Base-by-base conservation (phyloP, 2,329 filamentous ascomycete species). In the Sporothrix protearum region DNA sequence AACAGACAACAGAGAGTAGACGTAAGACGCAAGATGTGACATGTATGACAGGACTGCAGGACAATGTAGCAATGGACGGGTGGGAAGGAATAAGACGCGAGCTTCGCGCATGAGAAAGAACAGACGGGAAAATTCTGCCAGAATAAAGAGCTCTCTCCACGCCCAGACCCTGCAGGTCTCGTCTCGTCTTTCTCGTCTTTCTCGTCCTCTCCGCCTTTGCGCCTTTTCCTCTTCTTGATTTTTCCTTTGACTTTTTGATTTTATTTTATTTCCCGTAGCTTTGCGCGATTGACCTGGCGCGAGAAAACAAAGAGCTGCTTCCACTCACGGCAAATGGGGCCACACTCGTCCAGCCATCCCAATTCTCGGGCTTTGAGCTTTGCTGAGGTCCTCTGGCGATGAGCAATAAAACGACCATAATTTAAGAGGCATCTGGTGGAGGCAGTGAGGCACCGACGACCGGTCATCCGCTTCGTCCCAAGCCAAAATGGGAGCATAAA, bases 121-220 rank as follows among this genome's bases (percentile, higher is more conserved):
- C 45, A 12, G 55, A 61, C 33, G 36, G 53, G 33, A 68, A 63
- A 53, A 68, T 69, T 22, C 67, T 69, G 67, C 36, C 66, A 57
- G 47, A 30, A 39, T 12, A 28, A 39, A 51, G 42, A 51, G 49
- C 51, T 55, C 51, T 47, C 36, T 19, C 57, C 59, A 64, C 59
- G 36, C 59, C 59, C 36, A 64, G 59, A 64, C 59, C 36, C 36
- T 64, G 59, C 59, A 45, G 59, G 10, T 6, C 22, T 22, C 19
- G 19, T 36, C 16, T 59, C 33, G 9, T 16, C 59, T 25, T 28
- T 36, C 16, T 59, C 33, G 9, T 25, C 59, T 25, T 28, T 10
- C 28, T 36, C 36, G 59, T n/a, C 59, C 36, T 45, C 45, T 64
- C 10, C 3, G 59, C 1, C 14, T 69, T n/a, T 19, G 22, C 22